Evolutionary conservation across 2,329 filamentous ascomycete species (phyloP), one percentile per base, ranked within the genome.

Genomic region (Neodidymelliopsis sp.): DNA sequence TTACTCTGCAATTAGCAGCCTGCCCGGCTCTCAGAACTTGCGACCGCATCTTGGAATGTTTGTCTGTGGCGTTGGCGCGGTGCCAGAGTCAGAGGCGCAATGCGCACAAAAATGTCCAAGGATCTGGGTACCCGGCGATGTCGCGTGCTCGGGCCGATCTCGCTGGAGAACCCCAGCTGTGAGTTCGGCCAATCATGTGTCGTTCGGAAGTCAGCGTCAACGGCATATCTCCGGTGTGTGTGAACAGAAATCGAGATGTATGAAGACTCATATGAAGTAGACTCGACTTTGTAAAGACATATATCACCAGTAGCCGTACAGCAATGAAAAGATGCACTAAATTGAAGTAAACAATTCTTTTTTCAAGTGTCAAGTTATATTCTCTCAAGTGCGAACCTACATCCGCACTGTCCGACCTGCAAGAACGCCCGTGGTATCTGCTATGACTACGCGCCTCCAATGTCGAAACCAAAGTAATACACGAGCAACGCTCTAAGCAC

Each of bases 1-100:
- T 66, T 35, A 73, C 70, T 59, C 66, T 68, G 54, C 59, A 62
- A 56, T 65, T 66, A 42, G 59, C 60, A 49, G 60, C 52, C 56
- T 68, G 66, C 30, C 67, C 60, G 19, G 59, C 60, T 55, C 65
- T 57, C 34, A 73, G 49, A 40, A 67, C 57, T 47, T 71, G 65
- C 42, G 62, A 62, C 65, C 69, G 65, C 70, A 73, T 72, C 36
- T 57, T 70, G 48, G 40, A 44, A 42, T 35, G 37, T 31, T 49
- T 59, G 54, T 58, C 47, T 52, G 52, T 53, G 52, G 45, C 46
- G 51, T 54, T 31, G 56, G 52, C 37, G 42, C 56, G 52, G 54
- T 54, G 49, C 30, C 37, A 55, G 39, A 42, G 53, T 58, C 42
- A 41, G 41, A 42, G 40, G 43, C 53, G 53, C 51, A 58, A 49